phyloP scores from a whole-genome alignment of 2,329 filamentous ascomycete species.

The Lachnellula cervina region DNA sequence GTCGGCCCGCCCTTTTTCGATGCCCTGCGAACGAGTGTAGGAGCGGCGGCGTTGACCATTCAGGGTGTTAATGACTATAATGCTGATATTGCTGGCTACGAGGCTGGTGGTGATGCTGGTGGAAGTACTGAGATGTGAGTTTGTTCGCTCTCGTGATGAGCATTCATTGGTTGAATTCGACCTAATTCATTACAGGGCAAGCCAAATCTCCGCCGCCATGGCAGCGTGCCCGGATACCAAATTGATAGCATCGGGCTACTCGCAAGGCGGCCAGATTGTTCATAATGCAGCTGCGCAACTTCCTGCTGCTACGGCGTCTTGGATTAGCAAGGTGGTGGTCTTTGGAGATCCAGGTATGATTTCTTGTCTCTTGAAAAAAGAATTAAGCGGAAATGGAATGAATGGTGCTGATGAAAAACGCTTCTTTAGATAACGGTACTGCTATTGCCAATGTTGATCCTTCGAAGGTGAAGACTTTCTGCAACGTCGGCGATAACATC shows the following conservation, averaged over 20 bases:
- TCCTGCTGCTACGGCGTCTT: slow-evolving; percentile 21
- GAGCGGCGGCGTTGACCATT: slow-evolving; percentile 18
- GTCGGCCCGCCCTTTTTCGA: slow-evolving; percentile 32
- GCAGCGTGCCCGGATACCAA: slow-evolving; percentile 35
- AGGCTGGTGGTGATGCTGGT: slow-evolving; percentile 23
- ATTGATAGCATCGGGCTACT: slow-evolving; percentile 38
- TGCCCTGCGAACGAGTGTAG: slow-evolving; percentile 19
- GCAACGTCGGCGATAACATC: slow-evolving; percentile 46
- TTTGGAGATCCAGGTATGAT: slow-evolving; percentile 40
- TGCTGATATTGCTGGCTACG: slow-evolving; percentile 28
- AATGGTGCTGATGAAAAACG: too few relatives aligned
- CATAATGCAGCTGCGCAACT: slow-evolving; percentile 36
- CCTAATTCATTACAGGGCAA: slow-evolving; percentile 15
- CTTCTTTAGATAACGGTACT: slow-evolving; percentile 16
- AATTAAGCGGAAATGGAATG: too few relatives aligned
- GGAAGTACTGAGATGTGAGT: slow-evolving; percentile 26
- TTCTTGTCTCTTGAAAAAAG: neutral
- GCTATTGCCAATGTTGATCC: slow-evolving; percentile 22
- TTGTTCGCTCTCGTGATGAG: neutral
- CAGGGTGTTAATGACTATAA: slow-evolving; percentile 31
- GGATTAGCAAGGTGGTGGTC: slow-evolving; percentile 38
- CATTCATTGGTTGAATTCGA: neutral
- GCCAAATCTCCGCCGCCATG: slow-evolving; percentile 31
- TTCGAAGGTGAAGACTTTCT: slow-evolving; percentile 39
- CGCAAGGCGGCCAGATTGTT: slow-evolving; percentile 42